phyloP scores from a whole-genome alignment of 2,329 filamentous ascomycete genomes.

The Periglandula ipomoeae region DNA sequence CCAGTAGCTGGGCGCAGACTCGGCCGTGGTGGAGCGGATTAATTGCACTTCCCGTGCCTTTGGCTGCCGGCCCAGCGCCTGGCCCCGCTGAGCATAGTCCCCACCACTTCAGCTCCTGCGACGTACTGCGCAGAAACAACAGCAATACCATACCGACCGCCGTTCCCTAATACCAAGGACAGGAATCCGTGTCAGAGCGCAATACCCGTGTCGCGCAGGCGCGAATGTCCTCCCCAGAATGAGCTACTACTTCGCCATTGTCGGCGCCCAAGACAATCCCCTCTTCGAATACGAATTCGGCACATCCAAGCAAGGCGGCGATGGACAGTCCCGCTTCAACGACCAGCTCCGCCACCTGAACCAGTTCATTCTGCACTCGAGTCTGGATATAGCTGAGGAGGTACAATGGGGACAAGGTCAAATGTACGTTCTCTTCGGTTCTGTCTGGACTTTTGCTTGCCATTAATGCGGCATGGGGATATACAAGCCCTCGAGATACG shows the following conservation, averaged over 20 bases:
- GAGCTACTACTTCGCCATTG: slow-evolving; percentile 98
- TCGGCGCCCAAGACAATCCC: slow-evolving; percentile 91
- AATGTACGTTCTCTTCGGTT: slow-evolving; percentile 46
- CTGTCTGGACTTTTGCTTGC: not conserved
- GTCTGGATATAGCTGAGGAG: slow-evolving; percentile 91
- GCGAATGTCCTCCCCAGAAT: slow-evolving; percentile 38
- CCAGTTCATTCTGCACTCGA: slow-evolving; percentile 93
- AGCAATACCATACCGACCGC: no score
- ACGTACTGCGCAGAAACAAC: no score
- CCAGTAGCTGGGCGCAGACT: no score
- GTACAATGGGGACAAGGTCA: slow-evolving; percentile 84
- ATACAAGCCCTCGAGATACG: not conserved
- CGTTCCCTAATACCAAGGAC: not conserved
- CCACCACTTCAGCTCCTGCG: not conserved
- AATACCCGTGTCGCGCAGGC: not conserved
- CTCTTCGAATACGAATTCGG: slow-evolving; percentile 97
- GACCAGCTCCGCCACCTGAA: slow-evolving; percentile 89
- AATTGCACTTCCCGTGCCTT: slow-evolving; percentile 1
- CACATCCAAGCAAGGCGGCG: slow-evolving; percentile 89
- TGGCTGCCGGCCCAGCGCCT: no score
- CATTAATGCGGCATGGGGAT: not conserved
- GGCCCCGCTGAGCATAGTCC: not conserved
- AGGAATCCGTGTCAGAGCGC: not conserved
- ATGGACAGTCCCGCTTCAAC: slow-evolving; percentile 80
- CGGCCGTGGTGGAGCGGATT: slow-evolving; percentile 4